Percentiles rank a stretch among this genome's conserved stretches.
Conservation (phyloP, 805 yeast genomes). For the Peterozyma toletana region DNA sequence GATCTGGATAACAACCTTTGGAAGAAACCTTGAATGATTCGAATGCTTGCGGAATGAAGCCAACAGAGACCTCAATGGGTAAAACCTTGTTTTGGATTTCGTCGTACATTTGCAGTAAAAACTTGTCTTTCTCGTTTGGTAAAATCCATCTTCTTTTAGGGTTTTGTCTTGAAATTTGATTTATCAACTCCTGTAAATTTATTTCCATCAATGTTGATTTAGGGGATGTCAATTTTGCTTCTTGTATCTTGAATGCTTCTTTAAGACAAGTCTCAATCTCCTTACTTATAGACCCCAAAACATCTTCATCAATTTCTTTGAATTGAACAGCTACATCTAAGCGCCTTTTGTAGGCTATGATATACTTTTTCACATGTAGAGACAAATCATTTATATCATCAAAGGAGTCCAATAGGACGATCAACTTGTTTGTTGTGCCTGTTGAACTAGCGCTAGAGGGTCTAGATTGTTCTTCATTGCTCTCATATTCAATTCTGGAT, state of each 20-base stretch:
- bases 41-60: constrained; percentile 43
- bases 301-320: constrained; percentile 31
- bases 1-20: constrained; percentile 20
- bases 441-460: not conserved
- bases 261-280: constrained; percentile 30
- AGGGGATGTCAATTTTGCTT: constrained; percentile 31
- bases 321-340: constrained; percentile 35
- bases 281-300: constrained; percentile 32
- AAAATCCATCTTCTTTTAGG: not conserved
- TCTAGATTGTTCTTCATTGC: not conserved
- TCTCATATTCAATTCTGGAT: constrained; percentile 11
- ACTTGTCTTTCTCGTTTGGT: constrained; percentile 26
- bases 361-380: constrained; percentile 18
- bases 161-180: constrained; percentile 8
- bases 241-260: constrained; percentile 28
- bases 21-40: constrained; percentile 31
- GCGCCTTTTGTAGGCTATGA: constrained; percentile 21
- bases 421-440: constrained; percentile 5
- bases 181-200: constrained; percentile 7
- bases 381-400: constrained; percentile 24
- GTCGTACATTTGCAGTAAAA: constrained; percentile 32
- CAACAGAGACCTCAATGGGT: constrained; percentile 46
- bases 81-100: constrained; percentile 32
- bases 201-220: not conserved
- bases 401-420: constrained; percentile 19